These are phyloP conservation scores for Cercospora citrullina DNA, from an alignment of 2,329 filamentous ascomycete genomes.

Conservation along the genomic window DNA sequence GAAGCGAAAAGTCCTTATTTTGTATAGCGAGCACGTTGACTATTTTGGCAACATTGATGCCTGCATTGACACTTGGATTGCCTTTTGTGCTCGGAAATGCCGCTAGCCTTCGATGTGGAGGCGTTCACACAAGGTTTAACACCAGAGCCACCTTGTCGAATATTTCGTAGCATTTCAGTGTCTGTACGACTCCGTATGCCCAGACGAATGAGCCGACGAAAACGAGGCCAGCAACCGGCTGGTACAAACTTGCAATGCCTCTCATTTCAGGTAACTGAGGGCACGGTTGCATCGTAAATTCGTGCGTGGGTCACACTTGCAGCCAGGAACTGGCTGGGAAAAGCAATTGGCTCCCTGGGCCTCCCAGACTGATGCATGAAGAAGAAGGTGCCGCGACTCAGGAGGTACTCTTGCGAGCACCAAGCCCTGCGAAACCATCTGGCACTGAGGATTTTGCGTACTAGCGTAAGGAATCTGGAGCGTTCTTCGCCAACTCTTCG, in stretches of 20 bases:
- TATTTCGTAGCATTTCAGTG: background rate
- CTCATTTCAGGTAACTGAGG: background rate
- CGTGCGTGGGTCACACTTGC: background rate
- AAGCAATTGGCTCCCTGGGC: background rate
- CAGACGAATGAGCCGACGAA: background rate
- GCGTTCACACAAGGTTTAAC: background rate
- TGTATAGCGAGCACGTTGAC: background rate
- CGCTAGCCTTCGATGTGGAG: background rate
- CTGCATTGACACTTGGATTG: background rate
- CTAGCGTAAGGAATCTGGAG: background rate
- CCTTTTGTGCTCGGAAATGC: background rate
- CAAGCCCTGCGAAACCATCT: background rate
- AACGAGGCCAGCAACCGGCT: background rate
- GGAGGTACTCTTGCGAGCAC: background rate
- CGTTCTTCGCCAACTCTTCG: background rate
- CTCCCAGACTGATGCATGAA: background rate
- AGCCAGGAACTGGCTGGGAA: background rate
- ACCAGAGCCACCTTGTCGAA: background rate
- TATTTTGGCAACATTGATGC: background rate
- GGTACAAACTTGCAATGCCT: background rate
- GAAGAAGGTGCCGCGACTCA: background rate
- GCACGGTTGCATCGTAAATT: background rate
- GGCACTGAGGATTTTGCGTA: background rate
- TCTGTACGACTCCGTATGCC: background rate
- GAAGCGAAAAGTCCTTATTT: background rate